phyloP scores from a whole-genome alignment of 192 early-diverging fungal species.

The Podila verticillata region DNA sequence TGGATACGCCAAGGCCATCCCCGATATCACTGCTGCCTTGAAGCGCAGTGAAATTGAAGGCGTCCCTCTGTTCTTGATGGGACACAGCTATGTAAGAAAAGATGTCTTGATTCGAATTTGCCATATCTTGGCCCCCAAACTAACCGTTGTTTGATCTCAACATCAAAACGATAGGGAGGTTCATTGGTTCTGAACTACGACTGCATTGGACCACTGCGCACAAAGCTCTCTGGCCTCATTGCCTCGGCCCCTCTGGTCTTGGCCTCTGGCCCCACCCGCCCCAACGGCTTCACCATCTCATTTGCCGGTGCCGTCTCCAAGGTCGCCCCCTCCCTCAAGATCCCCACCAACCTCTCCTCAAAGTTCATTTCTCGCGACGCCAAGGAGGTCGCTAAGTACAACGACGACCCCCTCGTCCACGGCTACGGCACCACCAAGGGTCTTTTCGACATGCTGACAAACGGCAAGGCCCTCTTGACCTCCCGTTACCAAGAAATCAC shows the following conservation, averaged over 20 bases:
- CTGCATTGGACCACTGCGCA: constrained; percentile 37
- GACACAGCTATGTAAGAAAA: constrained; percentile 58
- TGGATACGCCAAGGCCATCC: constrained; percentile 55
- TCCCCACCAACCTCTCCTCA: constrained; percentile 57
- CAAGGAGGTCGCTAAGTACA: constrained; percentile 58
- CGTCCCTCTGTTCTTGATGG: constrained; percentile 62
- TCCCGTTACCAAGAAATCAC: constrained; percentile 50
- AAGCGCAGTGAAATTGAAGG: constrained; percentile 38
- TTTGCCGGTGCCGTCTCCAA: constrained; percentile 48
- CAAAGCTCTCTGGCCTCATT: constrained; percentile 59
- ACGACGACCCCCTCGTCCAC: constrained; percentile 66
- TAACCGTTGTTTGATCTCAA: neutral
- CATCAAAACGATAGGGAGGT: constrained; percentile 51
- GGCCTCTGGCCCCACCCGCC: constrained; percentile 23
- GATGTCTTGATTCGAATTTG: neutral
- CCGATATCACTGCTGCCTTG: constrained; percentile 62
- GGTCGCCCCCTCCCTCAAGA: constrained; percentile 55
- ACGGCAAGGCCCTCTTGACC: constrained; percentile 55
- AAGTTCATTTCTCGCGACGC: constrained; percentile 56
- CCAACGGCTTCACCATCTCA: constrained; percentile 44
- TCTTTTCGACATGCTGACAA: constrained; percentile 58
- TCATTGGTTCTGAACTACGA: constrained; percentile 67
- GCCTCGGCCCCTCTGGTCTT: constrained; percentile 61
- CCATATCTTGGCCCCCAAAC: neutral
- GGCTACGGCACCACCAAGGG: constrained; percentile 57